Conservation (phyloP, 1,284 basidiomycete species). For the Rhodofomes roseus region DNA sequence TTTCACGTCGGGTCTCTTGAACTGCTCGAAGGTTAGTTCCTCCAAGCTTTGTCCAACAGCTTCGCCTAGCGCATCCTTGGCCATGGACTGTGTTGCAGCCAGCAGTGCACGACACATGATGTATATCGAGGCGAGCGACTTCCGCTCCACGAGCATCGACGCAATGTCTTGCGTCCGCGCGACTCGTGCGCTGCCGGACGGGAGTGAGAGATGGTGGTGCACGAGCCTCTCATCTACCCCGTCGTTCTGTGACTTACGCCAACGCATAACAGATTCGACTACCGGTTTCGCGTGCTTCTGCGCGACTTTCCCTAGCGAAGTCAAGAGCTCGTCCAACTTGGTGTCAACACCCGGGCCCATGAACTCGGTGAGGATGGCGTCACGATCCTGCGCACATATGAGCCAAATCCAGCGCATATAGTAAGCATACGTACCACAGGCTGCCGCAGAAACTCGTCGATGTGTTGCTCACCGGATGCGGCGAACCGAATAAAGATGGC, state of each 20-base stretch:
- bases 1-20: slow-evolving; percentile 72
- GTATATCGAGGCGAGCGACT: slow-evolving; percentile 79
- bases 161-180: slow-evolving; percentile 51
- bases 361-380: slow-evolving; percentile 59
- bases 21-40: slow-evolving; percentile 84
- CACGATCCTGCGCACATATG: slow-evolving; percentile 50
- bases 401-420: slow-evolving; percentile 4
- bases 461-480: slow-evolving; percentile 72
- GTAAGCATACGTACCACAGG: slow-evolving; percentile 49
- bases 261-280: slow-evolving; percentile 83
- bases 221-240: slow-evolving; percentile 54
- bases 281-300: slow-evolving; percentile 83
- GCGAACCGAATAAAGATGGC: slow-evolving; percentile 86
- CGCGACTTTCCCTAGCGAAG: slow-evolving; percentile 84
- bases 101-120: slow-evolving; percentile 86
- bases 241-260: slow-evolving; percentile 78
- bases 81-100: slow-evolving; percentile 68
- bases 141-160: slow-evolving; percentile 67
- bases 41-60: slow-evolving; percentile 76
- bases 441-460: slow-evolving; percentile 68
- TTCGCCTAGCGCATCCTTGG: slow-evolving; percentile 76
- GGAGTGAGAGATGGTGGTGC: slow-evolving; percentile 45
- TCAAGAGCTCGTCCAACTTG: slow-evolving; percentile 77
- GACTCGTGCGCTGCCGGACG: slow-evolving; percentile 35
- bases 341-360: slow-evolving; percentile 73